Evolutionary conservation across 1,284 basidiomycete genomes (phyloP).

Genomic region (Papiliotrema laurentii): DNA sequence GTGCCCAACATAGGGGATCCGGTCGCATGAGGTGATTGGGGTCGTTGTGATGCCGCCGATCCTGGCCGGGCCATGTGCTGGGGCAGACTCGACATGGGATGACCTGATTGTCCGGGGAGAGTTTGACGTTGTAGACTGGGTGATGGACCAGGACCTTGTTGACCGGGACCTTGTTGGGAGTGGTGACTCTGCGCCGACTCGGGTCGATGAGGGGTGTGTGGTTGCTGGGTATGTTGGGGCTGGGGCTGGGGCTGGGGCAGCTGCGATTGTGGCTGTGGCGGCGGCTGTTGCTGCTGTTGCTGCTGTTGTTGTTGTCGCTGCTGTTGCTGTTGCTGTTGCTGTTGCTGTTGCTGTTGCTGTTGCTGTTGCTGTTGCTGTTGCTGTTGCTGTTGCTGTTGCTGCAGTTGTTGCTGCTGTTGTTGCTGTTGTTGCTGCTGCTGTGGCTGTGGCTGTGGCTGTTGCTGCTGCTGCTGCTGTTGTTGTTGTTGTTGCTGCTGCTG

Average conservation of each 20-base stretch:
- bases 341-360: constrained; percentile 4
- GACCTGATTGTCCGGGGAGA: constrained; percentile 7
- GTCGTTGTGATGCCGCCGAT: constrained; percentile 36
- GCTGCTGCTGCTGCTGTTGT: constrained; percentile 5
- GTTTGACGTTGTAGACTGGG: constrained; percentile 9
- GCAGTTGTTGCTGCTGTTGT: background rate
- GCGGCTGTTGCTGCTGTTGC: constrained; percentile 12
- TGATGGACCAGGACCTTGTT: constrained; percentile 1
- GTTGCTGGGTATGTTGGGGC: background rate
- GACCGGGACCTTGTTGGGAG: too few relatives aligned
- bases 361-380: constrained; percentile 10
- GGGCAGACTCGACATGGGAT: constrained; percentile 31
- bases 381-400: background rate
- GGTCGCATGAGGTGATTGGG: constrained; percentile 24
- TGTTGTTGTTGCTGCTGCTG: constrained; percentile 12
- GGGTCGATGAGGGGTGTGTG: background rate
- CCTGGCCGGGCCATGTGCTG: constrained; percentile 41
- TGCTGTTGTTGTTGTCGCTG: constrained; percentile 2
- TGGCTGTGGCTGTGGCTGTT: too few relatives aligned
- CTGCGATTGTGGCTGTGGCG: background rate
- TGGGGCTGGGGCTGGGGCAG: too few relatives aligned
- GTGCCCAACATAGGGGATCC: constrained; percentile 11
- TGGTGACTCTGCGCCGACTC: too few relatives aligned
- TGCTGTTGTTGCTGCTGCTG: too few relatives aligned
- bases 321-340: background rate